Evolutionary conservation across 306 rosid genomes (phyloP), one percentile per base, ranked within the genome.

Genomic region (Quercus engelmannii): DNA sequence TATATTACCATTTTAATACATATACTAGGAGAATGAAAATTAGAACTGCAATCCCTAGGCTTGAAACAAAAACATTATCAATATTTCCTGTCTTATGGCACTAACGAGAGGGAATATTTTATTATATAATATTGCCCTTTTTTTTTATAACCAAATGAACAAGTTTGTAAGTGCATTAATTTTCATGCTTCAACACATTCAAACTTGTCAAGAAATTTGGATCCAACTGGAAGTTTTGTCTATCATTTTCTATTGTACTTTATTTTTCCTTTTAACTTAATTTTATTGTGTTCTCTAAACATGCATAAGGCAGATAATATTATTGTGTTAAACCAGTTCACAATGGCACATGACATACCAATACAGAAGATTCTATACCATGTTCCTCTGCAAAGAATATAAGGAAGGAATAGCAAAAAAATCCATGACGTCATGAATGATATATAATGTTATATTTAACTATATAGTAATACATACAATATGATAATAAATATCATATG

Each of bases 341-440:
- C 4, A 49, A 49, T 11, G 64, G 76, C 86, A 80, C 78, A 83
- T 73, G 85, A 79, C 83, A 78, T 76, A 71, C 63, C 69, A 79
- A 76, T 79, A 69, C 83, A 76, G 51, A 69, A 80, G 85, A 83
- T 80, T 63, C 87, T 65, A 74, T 76, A 49, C 89, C 72, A 73
- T 52, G 55, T 72, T 80, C 76, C 76, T 70, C 18, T 76, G 78
- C 49, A 30, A 58, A 82, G 78, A 82, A 82, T 73, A 78, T 49
- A 51, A 86, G 70, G 52, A 78, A 77, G 87, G 61, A 59, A 77
- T 83, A 79, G 52, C 46, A 8, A 26, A 26, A 35, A 71, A 83
- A 73, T 74, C 54, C 78, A 69, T 64, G 85, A 73, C 75, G 74
- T 61, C 75, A 46, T 26, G 5, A 52, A 41, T 43, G 65, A 59